phyloP scores from a whole-genome alignment of 345 rosid genomes.

The Linum tenue region DNA sequence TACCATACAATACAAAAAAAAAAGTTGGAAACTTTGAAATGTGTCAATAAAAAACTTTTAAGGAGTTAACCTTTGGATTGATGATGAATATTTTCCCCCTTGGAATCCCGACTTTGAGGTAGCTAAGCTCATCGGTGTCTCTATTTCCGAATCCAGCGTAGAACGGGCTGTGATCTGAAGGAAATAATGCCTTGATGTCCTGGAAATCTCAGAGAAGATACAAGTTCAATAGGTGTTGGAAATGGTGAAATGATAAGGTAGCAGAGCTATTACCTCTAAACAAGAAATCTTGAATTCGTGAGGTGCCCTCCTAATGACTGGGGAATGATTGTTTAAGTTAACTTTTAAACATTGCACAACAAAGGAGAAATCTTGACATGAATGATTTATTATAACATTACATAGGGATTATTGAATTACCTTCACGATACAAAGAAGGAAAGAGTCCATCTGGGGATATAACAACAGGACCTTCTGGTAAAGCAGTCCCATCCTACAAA shows the following conservation, averaged over 20 bases:
- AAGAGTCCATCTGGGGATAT: conserved; percentile 97
- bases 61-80: conserved; percentile 72
- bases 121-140: conserved; percentile 94
- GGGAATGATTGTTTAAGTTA: not conserved
- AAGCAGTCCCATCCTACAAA: conserved; percentile 74
- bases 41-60: conserved; percentile 8
- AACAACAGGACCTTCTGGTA: conserved; percentile 96
- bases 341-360: not conserved
- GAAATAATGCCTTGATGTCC: conserved; percentile 85
- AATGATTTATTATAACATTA: not conserved
- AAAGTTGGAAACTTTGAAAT: not conserved
- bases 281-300: conserved; percentile 98
- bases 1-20: not conserved
- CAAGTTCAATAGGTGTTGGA: not conserved
- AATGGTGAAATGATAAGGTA: not conserved
- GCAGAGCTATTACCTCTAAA: conserved; percentile 53
- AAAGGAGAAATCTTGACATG: not conserved
- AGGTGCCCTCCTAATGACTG: conserved; percentile 97
- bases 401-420: conserved; percentile 25
- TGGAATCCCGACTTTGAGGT: conserved; percentile 93
- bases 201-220: conserved; percentile 19
- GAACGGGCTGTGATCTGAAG: conserved; percentile 81
- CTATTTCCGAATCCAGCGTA: conserved; percentile 99
- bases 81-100: conserved; percentile 87
- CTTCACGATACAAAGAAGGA: conserved; percentile 91